A percentile compares a stretch with the other conserved stretches of the same genome.
phyloP scores from a whole-genome alignment of 768 basidiomycete genomes.

The Cubamyces lactineus region DNA sequence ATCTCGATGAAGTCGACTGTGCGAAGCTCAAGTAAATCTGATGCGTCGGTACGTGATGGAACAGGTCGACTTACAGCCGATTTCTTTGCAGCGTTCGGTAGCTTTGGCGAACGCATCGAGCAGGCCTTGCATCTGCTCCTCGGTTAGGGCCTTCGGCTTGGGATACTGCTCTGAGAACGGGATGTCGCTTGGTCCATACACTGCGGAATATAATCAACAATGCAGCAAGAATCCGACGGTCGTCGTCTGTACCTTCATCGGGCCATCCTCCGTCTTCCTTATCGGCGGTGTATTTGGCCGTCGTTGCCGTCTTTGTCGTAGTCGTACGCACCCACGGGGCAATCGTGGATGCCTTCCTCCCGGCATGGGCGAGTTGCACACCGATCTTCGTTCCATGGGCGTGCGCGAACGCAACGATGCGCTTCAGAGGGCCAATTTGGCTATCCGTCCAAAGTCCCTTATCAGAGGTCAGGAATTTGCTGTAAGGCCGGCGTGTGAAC shows the following conservation, averaged over 20 bases:
- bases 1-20: slow-evolving; percentile 73
- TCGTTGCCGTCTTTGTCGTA: slow-evolving; percentile 37
- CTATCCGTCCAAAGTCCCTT: slow-evolving; percentile 76
- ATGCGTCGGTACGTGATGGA: too few relatives aligned
- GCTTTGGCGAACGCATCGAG: slow-evolving; percentile 64
- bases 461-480: not conserved
- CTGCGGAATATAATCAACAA: slow-evolving; percentile 39
- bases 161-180: slow-evolving; percentile 57
- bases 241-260: slow-evolving; percentile 48
- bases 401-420: slow-evolving; percentile 76
- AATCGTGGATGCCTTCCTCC: slow-evolving; percentile 71
- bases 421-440: slow-evolving; percentile 70
- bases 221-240: not conserved
- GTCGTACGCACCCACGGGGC: slow-evolving; percentile 65
- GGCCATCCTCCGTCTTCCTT: slow-evolving; percentile 73
- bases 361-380: slow-evolving; percentile 79
- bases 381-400: slow-evolving; percentile 72
- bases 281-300: slow-evolving; percentile 41
- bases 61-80: slow-evolving; percentile 56
- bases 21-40: not conserved
- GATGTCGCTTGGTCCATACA: slow-evolving; percentile 62
- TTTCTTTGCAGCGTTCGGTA: slow-evolving; percentile 54
- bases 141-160: slow-evolving; percentile 59
- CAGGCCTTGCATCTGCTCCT: slow-evolving; percentile 55
- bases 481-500: not conserved